Evolutionary conservation across 2,329 filamentous ascomycete species (phyloP), one percentile per base, ranked within the genome.

Genomic region (Elsinoe perseae): DNA sequence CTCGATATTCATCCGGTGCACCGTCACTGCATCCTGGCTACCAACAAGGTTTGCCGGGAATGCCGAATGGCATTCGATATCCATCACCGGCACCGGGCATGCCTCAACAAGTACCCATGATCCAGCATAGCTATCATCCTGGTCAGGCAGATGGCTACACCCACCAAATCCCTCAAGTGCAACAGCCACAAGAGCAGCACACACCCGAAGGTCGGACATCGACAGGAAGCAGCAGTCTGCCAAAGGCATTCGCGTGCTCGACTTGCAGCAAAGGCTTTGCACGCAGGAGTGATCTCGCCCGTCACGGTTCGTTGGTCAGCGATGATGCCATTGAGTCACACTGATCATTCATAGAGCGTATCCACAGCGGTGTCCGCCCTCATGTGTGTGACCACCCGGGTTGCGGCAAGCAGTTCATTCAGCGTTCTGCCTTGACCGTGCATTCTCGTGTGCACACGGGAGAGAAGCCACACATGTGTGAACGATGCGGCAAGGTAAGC

Each of bases 391-490:
- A 96, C 65, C 89, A 83, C 69, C 86, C 86, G 38, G 84, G 83
- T 54, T 98, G 93, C 70, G 88, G 88, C 62, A 98, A 97, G 73
- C 88, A 92, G 68, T 98, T 98, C 69, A 98, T 98, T 64, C 93
- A 98, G 72, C 82, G 93, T 57, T 96, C 91, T 25, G 93, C 93
- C 20, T 75, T 98, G 69, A 98, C 93, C 0, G 93, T 98, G 6
- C 93, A 97, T 71, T 85, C 88, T 67, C 87, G 93, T 64, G 91
- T 96, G 18, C 93, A 98, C 72, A 97, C 93, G 1, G 93, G 93
- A 62, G 93, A 97, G 75, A 98, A 98, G 74, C 93, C 93, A 52
- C 93, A 98, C 66, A 92, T 93, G 83, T 98, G 93, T 69, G 93
- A 96, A 73, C 84, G 88, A 61, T 97, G 93, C 70, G 89, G 89